Base-by-base conservation (phyloP, 768 basidiomycete genomes). In the Nidularia sp. region DNA sequence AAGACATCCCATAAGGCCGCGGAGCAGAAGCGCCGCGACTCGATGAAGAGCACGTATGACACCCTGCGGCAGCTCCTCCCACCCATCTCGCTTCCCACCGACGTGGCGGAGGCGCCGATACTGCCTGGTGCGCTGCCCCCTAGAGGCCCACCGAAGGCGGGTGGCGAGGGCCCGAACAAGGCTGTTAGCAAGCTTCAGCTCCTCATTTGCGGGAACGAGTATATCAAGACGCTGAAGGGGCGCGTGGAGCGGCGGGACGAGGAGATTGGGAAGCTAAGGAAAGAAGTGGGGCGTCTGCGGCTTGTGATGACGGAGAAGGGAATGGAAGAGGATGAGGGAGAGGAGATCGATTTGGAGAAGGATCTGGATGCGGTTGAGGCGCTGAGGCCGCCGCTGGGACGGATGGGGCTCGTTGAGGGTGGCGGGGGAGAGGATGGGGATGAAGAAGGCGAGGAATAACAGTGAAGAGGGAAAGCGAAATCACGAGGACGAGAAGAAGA, bases 11-110 rank as follows among this genome's bases (percentile, higher is more conserved):
- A 99, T 70, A 98, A 98, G 70, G 90, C 86, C 9, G 97, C 97
- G 4, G 97, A 99, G 69, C 97, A 99, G 67, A 94, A 95, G 65
- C 88, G 97, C 44, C 85, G 97, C 6, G 96, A 99, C 69, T 94
- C 92, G 43, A 83, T 98, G 54, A 99, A 98, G 72, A 86, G 89
- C 12, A 93, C 94, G 3, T 98, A 88, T 61, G 90, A 93, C 59
- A 90, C 92, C 50, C 76, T 93, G 8, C 87, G 91, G 12, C 66
- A 74, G 13, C 75, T 98, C 12, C 78, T 99, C 0, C 97, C 97
- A 1, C 90, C 92, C 5, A 90, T 97, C 59, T 88, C 92, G 7
- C 75, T 92, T 1, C 86, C 91, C 1, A 83, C 84, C 0, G 88
- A 92, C 56, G 84, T 85, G 10, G 53, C 52, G 15, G 60, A 63